These are phyloP conservation scores for Fusarium globosum DNA, from an alignment of 2,329 filamentous ascomycete species.

Conservation along the genomic window DNA sequence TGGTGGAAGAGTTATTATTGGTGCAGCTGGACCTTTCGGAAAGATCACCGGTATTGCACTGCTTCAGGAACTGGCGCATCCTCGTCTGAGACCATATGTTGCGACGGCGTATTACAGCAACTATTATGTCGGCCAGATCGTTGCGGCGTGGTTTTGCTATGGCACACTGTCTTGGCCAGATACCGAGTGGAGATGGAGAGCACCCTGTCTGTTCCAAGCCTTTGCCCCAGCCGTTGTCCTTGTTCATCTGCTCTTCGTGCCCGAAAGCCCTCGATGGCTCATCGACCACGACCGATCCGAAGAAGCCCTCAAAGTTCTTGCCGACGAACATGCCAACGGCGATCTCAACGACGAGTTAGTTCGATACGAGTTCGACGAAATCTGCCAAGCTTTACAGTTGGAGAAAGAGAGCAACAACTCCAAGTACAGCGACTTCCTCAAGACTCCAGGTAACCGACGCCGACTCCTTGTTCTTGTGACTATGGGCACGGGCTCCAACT, in stretches of 20 bases:
- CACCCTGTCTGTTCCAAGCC: slow-evolving; percentile 29
- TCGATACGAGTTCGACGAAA: slow-evolving; percentile 72
- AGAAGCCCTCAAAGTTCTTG: slow-evolving; percentile 64
- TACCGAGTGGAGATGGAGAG: slow-evolving; percentile 31
- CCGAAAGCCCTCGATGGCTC: slow-evolving; percentile 53
- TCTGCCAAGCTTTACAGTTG: slow-evolving; percentile 68
- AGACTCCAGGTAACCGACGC: slow-evolving; percentile 71
- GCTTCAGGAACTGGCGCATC: slow-evolving; percentile 30
- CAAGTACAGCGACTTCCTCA: slow-evolving; percentile 68
- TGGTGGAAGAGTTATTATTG: slow-evolving; percentile 26
- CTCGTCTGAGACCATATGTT: slow-evolving; percentile 24
- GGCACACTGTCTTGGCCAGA: slow-evolving; percentile 12
- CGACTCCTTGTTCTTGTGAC: slow-evolving; percentile 69
- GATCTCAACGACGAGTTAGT: slow-evolving; percentile 66
- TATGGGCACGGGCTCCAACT: slow-evolving; percentile 73
- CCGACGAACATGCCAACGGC: slow-evolving; percentile 71
- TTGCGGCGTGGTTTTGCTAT: slow-evolving; percentile 28
- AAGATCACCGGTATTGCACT: slow-evolving; percentile 28
- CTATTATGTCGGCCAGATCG: slow-evolving; percentile 30
- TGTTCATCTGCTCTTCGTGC: slow-evolving; percentile 49
- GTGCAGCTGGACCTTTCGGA: slow-evolving; percentile 15
- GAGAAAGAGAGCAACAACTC: slow-evolving; percentile 63
- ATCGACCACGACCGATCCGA: slow-evolving; percentile 49
- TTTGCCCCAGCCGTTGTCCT: slow-evolving; percentile 31
- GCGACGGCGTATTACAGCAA: slow-evolving; percentile 30